These are phyloP conservation scores for Tylopilus sp. DNA, from an alignment of 1,284 basidiomycete species.

Conservation along the genomic window DNA sequence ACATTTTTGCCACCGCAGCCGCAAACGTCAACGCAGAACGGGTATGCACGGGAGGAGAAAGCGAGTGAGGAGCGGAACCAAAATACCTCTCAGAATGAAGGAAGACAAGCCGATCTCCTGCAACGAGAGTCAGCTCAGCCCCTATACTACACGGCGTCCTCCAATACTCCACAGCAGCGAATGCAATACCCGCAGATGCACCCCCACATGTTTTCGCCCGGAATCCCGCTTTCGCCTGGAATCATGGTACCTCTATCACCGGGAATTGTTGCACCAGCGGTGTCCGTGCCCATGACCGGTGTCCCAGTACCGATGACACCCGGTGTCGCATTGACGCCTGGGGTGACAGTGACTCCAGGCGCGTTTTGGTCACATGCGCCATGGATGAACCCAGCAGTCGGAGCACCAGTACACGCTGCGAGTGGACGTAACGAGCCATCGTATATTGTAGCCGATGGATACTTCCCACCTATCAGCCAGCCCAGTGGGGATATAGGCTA, in stretches of 20 bases:
- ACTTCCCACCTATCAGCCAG: slow-evolving; percentile 41
- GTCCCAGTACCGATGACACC: slow-evolving; percentile 50
- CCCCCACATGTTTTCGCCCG: slow-evolving; percentile 31
- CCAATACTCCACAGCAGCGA: slow-evolving; percentile 16
- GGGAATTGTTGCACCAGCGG: slow-evolving; percentile 21
- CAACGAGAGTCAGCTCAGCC: slow-evolving; percentile 13
- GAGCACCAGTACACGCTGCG: slow-evolving; percentile 50
- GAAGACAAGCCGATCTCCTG: slow-evolving; percentile 1
- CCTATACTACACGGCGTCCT: slow-evolving; percentile 14
- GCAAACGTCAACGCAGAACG: slow-evolving; percentile 21
- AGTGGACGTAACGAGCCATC: slow-evolving; percentile 18
- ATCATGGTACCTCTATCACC: slow-evolving; percentile 28
- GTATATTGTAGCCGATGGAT: slow-evolving; percentile 29
- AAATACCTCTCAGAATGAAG: slow-evolving; percentile 5
- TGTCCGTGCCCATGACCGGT: slow-evolving; percentile 22
- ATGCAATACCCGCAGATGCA: slow-evolving; percentile 25
- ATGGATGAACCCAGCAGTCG: slow-evolving; percentile 62
- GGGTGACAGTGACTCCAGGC: slow-evolving; percentile 66
- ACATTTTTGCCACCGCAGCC: slow-evolving; percentile 50
- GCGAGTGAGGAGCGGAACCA: slow-evolving; percentile 5
- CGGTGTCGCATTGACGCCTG: slow-evolving; percentile 62
- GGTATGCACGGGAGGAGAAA: slow-evolving; percentile 5
- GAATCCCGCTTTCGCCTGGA: slow-evolving; percentile 32
- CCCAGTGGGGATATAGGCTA: slow-evolving; percentile 33
- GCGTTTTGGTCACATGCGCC: slow-evolving; percentile 57